Base-by-base conservation (phyloP, 805 yeast genomes). In the Ogataea degrootiae region DNA sequence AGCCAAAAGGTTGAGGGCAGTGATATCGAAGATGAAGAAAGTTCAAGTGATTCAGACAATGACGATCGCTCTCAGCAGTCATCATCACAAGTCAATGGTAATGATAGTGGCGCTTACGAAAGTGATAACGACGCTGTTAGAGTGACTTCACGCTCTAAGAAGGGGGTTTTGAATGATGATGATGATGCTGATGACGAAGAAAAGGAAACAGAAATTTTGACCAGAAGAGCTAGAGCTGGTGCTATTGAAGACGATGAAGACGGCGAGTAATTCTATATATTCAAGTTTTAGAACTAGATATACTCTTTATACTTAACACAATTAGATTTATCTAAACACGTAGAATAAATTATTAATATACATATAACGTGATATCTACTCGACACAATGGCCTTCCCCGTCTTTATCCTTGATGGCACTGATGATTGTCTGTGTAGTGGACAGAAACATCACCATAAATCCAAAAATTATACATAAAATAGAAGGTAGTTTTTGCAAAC, bases 381-480 rank as follows among this genome's bases (percentile, higher is more conserved):
- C 60, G 15, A 66, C 69, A 63, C 88, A 83, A 52, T 81, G 84
- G 26, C 65, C 67, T 19, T 71, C 77, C 19, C 66, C 75, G 11
- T 65, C 68, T 9, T 65, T 70, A 29, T 47, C 46, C 9, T 65
- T 60, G 14, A 74, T 34, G 23, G 81, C 70, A 36, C 73, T 69
- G 15, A 73, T 50, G 3, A 88, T 72, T 1, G 95, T 87, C 71
- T 85, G 91, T 17, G 76, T 67, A 0, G 96, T 83, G n/a, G 96
- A 86, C 14, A 89, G 70, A 31, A 87, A 52, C 94, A 92, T 85
- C 15, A 92, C 85, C 2, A 76, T 52, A 35, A 82, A 65, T 0
- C 98, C 98, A 66, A 92, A 89, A 0, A 66, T 62, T 8, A 83
- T 76, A 58, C 94, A 84, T 0, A 69, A 67, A 49, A 77, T 75